Conservation (phyloP, 768 basidiomycete genomes). For the Lactifluus piperatus region DNA sequence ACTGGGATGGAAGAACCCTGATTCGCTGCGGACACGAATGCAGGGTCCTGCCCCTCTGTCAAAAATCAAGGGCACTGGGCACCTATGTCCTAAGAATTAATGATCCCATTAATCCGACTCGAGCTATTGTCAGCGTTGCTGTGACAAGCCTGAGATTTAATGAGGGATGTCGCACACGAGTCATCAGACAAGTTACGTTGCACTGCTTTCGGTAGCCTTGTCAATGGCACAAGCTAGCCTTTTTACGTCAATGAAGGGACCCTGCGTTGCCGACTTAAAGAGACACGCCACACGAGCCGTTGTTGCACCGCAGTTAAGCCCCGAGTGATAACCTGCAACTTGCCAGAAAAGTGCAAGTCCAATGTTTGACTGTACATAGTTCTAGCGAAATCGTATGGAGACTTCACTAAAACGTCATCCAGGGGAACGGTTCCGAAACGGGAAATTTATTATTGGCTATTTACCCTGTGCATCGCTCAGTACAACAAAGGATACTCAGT, state of each 20-base stretch:
- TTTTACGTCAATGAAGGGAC: background rate
- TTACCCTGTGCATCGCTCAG: slow-evolving; percentile 6
- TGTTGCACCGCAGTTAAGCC: no score
- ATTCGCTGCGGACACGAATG: background rate
- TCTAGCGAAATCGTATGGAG: background rate
- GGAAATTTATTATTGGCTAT: slow-evolving; percentile 1
- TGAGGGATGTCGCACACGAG: background rate
- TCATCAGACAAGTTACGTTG: background rate
- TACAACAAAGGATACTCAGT: slow-evolving; percentile 6
- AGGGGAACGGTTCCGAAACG: background rate
- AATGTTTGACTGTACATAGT: background rate
- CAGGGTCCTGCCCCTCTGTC: background rate
- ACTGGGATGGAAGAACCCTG: background rate
- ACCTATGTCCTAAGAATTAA: background rate
- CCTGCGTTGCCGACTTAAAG: no score
- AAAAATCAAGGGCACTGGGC: background rate
- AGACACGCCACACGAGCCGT: no score
- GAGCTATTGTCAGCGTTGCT: background rate
- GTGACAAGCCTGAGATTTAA: background rate
- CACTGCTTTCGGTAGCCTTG: background rate
- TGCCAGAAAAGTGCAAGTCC: no score
- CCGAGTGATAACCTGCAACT: no score
- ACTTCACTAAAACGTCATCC: background rate
- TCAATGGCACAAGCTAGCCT: background rate
- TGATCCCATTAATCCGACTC: background rate